A percentile compares a stretch with the other conserved stretches of the same genome.
Evolutionary conservation across 2,329 filamentous ascomycete genomes (phyloP).

Genomic region (Tolypocladium inflatum): DNA sequence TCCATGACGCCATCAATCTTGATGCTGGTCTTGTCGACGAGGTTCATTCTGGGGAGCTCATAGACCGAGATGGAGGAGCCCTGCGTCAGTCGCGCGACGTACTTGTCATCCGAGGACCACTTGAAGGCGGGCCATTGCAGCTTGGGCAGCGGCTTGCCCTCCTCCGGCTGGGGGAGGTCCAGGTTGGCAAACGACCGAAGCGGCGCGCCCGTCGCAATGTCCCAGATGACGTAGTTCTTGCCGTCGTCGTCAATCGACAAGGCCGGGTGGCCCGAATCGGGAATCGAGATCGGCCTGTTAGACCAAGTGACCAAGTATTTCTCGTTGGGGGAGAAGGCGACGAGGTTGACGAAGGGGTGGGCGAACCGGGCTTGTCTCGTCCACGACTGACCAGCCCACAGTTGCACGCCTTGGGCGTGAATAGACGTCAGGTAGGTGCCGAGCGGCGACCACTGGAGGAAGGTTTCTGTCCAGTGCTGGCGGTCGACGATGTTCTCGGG

Average conservation of each 20-base stretch:
- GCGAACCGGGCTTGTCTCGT: slow-evolving; percentile 85
- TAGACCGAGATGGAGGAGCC: slow-evolving; percentile 86
- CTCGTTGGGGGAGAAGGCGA: slow-evolving; percentile 91
- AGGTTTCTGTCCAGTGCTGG: slow-evolving; percentile 94
- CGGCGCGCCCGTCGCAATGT: slow-evolving; percentile 80
- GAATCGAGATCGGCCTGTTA: slow-evolving; percentile 82
- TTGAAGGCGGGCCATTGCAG: slow-evolving; percentile 98
- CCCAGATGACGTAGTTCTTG: slow-evolving; percentile 99
- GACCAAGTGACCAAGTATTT: slow-evolving; percentile 97
- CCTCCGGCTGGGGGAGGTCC: slow-evolving; percentile 55
- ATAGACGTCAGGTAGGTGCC: slow-evolving; percentile 93
- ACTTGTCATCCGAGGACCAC: slow-evolving; percentile 97
- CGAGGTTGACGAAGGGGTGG: slow-evolving; percentile 89
- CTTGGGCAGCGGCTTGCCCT: slow-evolving; percentile 66
- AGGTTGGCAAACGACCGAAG: slow-evolving; percentile 90
- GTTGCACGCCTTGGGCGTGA: slow-evolving; percentile 90
- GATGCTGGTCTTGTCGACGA: slow-evolving; percentile 82
- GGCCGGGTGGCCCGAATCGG: slow-evolving; percentile 76
- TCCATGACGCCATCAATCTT: slow-evolving; percentile 96
- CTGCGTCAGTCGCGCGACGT: slow-evolving; percentile 84
- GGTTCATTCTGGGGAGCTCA: slow-evolving; percentile 79
- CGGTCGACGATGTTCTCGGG: slow-evolving; percentile 87
- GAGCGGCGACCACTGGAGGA: slow-evolving; percentile 94
- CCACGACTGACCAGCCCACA: slow-evolving; percentile 91
- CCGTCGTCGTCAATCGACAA: slow-evolving; percentile 88